Percentiles rank a stretch among this genome's conserved stretches.
Evolutionary conservation across 2,329 filamentous ascomycete species (phyloP).

Genomic region (Colletotrichum endophyticum): DNA sequence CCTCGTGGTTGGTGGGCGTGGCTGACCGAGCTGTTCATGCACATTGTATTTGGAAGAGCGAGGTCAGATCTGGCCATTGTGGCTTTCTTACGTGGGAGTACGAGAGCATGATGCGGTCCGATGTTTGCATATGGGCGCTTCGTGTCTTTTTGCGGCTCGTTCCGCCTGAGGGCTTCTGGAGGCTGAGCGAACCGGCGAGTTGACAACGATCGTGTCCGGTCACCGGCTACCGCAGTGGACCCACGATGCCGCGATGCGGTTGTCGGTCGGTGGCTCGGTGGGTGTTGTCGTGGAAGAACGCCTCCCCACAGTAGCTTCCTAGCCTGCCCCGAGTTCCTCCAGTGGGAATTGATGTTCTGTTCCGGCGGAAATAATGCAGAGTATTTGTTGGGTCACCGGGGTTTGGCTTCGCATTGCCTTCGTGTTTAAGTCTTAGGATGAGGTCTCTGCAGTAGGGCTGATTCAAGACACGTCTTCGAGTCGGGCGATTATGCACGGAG

Average conservation of each 20-base stretch:
- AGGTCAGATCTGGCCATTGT: neutral
- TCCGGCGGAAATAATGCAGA: neutral
- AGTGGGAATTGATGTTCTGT: neutral
- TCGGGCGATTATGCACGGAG: neutral
- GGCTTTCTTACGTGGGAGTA: neutral
- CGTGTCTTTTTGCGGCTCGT: neutral
- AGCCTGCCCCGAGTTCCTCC: neutral
- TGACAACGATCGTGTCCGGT: neutral
- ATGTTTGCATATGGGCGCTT: neutral
- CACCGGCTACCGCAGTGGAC: conserved; percentile 5
- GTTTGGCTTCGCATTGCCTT: neutral
- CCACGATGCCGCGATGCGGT: conserved; percentile 1
- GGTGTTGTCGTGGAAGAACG: neutral
- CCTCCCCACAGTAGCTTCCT: neutral
- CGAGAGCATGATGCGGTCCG: neutral
- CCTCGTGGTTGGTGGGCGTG: neutral
- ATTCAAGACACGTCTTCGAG: neutral
- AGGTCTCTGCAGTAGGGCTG: neutral
- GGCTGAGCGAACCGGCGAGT: neutral
- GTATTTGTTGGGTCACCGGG: neutral
- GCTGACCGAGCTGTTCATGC: neutral
- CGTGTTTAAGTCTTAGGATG: neutral
- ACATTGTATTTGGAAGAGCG: neutral
- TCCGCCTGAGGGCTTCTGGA: neutral
- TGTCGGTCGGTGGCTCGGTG: conserved; percentile 9